Conservation (phyloP, 768 basidiomycete species). For the Coprinopsis strossmayeri region DNA sequence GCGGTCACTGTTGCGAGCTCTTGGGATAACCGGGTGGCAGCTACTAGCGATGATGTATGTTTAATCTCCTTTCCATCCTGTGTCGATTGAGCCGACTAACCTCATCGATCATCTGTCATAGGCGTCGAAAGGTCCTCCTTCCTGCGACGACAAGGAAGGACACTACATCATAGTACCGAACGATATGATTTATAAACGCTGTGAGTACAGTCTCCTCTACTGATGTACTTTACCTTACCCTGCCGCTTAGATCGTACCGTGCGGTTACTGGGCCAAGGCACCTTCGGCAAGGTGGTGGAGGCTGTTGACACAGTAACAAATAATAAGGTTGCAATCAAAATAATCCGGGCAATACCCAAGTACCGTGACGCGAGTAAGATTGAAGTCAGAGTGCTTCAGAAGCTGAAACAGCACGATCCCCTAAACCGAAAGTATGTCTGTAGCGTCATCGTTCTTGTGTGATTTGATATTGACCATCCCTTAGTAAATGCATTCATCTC, state of each 20-base stretch:
- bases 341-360: conserved; percentile 96
- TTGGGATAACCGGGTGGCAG: conserved; percentile 61
- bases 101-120: conserved; percentile 27
- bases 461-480: conserved; percentile 16
- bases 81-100: conserved; percentile 17
- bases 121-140: conserved; percentile 58
- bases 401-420: conserved; percentile 85
- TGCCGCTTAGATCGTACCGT: conserved; percentile 78
- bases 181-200: conserved; percentile 82
- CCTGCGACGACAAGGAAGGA: conserved; percentile 97
- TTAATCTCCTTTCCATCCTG: conserved; percentile 12
- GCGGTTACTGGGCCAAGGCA: conserved; percentile 89
- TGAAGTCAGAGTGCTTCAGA: conserved; percentile 91
- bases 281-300: conserved; percentile 98
- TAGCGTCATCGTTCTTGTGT: conserved; percentile 9
- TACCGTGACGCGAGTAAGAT: conserved; percentile 99
- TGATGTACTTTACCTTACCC: conserved; percentile 14
- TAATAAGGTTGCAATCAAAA: conserved; percentile 90
- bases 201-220: conserved; percentile 38
- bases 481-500: conserved; percentile 96
- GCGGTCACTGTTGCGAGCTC: conserved; percentile 49
- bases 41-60: conserved; percentile 64
- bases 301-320: conserved; percentile 75
- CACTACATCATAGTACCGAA: conserved; percentile 95
- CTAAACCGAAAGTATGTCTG: conserved; percentile 75